A percentile compares a stretch with the other conserved stretches of the same genome.
Evolutionary conservation across 331 rosid genomes (phyloP).

Genomic region (Malus hybrid): DNA sequence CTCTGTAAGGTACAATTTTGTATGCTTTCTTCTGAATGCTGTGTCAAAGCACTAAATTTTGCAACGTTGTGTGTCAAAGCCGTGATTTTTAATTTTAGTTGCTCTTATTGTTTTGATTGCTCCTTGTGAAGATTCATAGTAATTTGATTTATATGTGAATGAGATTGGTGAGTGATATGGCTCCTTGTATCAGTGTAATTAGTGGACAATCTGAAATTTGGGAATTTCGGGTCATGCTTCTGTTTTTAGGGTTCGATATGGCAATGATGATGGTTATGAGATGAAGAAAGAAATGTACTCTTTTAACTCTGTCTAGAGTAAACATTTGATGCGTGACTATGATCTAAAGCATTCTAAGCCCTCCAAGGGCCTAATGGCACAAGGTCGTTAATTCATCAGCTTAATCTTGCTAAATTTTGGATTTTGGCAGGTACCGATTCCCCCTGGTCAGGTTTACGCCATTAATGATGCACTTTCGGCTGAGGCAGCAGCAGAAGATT

Average conservation of each 20-base stretch:
- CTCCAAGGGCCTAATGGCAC: not conserved
- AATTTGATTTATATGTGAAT: not conserved
- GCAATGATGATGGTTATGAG: not conserved
- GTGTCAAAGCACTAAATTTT: not conserved
- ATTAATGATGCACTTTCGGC: constrained; percentile 64
- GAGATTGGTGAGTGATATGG: too few species aligned
- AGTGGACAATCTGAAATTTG: too few species aligned
- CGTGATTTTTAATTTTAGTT: not conserved
- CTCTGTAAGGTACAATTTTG: constrained; percentile 55
- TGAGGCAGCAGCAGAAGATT: constrained; percentile 78
- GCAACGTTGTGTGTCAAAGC: not conserved
- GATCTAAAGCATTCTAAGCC: not conserved
- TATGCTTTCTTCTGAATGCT: not conserved
- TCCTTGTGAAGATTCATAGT: not conserved
- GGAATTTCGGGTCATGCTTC: not conserved
- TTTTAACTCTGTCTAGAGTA: not conserved
- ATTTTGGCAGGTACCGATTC: constrained; percentile 53
- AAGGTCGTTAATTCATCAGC: not conserved
- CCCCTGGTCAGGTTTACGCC: constrained; percentile 39
- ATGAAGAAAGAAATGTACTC: not conserved
- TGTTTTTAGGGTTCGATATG: not conserved
- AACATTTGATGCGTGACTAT: not conserved
- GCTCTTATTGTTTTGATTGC: not conserved
- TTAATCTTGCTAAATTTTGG: not conserved
- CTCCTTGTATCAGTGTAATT: too few species aligned